These are phyloP conservation scores for Hanseniaspora vineae DNA, from an alignment of 805 yeast genomes.

Conservation along the genomic window DNA sequence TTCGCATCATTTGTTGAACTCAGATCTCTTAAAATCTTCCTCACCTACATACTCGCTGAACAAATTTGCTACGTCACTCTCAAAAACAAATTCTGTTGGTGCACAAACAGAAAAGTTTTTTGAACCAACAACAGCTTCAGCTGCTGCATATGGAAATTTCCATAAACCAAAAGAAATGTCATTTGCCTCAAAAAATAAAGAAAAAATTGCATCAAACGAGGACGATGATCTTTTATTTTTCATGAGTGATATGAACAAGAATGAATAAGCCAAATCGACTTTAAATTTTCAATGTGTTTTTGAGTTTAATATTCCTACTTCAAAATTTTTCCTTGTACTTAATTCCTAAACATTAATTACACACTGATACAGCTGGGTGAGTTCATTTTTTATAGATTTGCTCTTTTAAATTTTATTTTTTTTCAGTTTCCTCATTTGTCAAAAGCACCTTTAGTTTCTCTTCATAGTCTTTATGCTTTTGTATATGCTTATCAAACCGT, in stretches of 20 bases:
- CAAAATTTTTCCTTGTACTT: too few species aligned
- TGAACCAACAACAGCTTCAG: conserved; percentile 20
- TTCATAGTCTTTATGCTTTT: conserved; percentile 23
- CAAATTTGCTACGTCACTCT: conserved; percentile 13
- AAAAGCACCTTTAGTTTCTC: conserved; percentile 17
- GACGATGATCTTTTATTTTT: conserved; percentile 58
- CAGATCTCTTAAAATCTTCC: conserved; percentile 12
- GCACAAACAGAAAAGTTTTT: conserved; percentile 16
- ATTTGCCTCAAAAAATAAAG: neutral
- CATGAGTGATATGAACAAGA: conserved; percentile 60
- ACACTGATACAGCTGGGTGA: too few species aligned
- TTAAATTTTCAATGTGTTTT: neutral
- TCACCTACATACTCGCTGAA: conserved; percentile 2
- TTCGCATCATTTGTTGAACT: conserved; percentile 19
- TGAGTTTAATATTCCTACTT: neutral
- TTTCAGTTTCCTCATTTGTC: conserved; percentile 6
- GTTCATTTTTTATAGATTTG: neutral
- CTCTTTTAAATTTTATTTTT: neutral
- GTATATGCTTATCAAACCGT: conserved; percentile 20
- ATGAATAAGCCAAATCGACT: conserved; percentile 8
- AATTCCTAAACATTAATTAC: too few species aligned
- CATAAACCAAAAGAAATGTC: conserved; percentile 15
- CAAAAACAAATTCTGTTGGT: conserved; percentile 10
- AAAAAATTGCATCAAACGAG: conserved; percentile 22
- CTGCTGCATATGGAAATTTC: conserved; percentile 23